A percentile compares a stretch with the other conserved stretches of the same genome.
These are phyloP conservation scores for Pouteria glomerata DNA, from an alignment of 148 eudicot species.

Conservation along the genomic window DNA sequence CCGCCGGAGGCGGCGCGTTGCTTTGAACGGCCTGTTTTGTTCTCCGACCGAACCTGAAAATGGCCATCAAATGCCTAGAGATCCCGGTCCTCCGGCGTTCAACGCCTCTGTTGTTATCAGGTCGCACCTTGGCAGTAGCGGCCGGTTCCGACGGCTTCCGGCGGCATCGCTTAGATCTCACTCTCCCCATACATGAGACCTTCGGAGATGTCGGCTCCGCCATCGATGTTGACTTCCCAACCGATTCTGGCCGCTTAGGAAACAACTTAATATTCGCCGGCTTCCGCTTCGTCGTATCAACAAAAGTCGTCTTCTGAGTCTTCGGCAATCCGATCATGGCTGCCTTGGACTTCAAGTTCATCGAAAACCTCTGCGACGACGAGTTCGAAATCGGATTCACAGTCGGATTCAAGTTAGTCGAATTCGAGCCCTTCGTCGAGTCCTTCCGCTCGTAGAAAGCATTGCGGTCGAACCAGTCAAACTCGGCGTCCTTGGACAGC, in stretches of 20 bases:
- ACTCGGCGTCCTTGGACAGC: slow-evolving; percentile 73
- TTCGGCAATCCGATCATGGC: slow-evolving; percentile 64
- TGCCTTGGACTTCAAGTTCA: slow-evolving; percentile 32
- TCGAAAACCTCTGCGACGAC: slow-evolving; percentile 48
- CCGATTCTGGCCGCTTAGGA: slow-evolving; percentile 49
- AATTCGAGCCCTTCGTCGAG: slow-evolving; percentile 48
- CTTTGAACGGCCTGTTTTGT: neutral
- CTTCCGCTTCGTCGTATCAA: slow-evolving; percentile 37
- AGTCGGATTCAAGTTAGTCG: slow-evolving; percentile 24
- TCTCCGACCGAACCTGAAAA: slow-evolving; percentile 32
- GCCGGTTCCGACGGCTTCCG: slow-evolving; percentile 19
- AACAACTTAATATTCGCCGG: slow-evolving; percentile 43
- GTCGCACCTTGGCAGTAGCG: neutral
- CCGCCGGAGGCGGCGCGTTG: slow-evolving; percentile 6
- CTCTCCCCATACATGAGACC: slow-evolving; percentile 88
- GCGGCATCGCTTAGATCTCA: slow-evolving; percentile 54
- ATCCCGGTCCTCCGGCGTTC: slow-evolving; percentile 28
- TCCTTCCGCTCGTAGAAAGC: slow-evolving; percentile 70
- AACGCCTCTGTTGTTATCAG: slow-evolving; percentile 1
- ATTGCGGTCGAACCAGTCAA: slow-evolving; percentile 80
- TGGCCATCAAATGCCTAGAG: slow-evolving; percentile 29
- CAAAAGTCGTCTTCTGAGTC: slow-evolving; percentile 48
- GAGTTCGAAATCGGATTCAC: slow-evolving; percentile 20
- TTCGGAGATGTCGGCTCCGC: slow-evolving; percentile 80
- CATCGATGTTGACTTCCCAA: slow-evolving; percentile 28